These are phyloP conservation scores for Puya raimondii DNA, from an alignment of 176 grass and related monocot genomes.

Conservation along the genomic window DNA sequence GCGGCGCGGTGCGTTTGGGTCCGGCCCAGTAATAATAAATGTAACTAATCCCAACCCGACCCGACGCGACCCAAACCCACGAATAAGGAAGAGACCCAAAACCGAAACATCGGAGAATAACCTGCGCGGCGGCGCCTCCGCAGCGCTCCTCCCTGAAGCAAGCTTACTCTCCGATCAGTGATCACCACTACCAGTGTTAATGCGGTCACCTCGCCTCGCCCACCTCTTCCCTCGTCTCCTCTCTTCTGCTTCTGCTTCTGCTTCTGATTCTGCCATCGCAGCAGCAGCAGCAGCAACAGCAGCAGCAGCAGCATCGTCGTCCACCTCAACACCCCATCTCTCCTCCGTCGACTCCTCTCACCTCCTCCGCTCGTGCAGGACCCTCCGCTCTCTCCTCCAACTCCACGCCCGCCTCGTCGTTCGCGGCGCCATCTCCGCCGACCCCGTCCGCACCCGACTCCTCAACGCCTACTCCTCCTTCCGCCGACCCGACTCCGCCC, in stretches of 20 bases:
- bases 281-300: not conserved
- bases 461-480: constrained; percentile 54
- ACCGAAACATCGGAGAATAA: too few species aligned
- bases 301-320: not conserved
- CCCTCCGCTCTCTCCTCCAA: constrained; percentile 39
- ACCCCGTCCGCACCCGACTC: constrained; percentile 40
- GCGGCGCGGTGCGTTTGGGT: too few species aligned
- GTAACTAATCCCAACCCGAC: too few species aligned
- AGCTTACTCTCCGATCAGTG: too few species aligned
- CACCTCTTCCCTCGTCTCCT: not conserved
- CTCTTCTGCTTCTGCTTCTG: not conserved
- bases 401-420: constrained; percentile 64
- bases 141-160: too few species aligned
- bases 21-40: too few species aligned
- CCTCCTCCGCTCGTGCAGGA: constrained; percentile 22
- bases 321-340: not conserved
- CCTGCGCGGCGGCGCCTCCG: too few species aligned
- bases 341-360: not conserved
- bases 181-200: not conserved
- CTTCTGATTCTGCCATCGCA: too few species aligned
- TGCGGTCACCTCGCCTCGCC: not conserved
- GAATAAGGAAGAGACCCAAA: too few species aligned
- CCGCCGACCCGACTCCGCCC: constrained; percentile 24
- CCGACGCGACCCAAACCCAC: too few species aligned
- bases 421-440: constrained; percentile 32